These are phyloP conservation scores for Xylaria sp. DNA, from an alignment of 2,329 filamentous ascomycete species.

Conservation along the genomic window DNA sequence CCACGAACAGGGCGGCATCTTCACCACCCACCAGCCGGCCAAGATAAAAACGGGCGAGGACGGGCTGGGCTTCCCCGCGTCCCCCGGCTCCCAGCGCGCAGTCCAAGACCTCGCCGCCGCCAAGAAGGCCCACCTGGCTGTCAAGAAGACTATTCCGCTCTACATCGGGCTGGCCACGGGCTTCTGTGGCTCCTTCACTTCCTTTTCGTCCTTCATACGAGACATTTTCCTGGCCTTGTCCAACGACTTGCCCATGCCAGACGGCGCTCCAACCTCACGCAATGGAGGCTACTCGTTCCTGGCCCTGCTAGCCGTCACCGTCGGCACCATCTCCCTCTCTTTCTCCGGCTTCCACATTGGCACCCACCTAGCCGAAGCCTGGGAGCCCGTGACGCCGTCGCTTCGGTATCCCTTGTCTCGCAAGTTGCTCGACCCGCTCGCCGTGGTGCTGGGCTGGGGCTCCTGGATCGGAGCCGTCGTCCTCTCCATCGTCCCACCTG, in stretches of 20 bases:
- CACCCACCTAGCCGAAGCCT: constrained; percentile 75
- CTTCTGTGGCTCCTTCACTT: constrained; percentile 90
- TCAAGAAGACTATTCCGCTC: constrained; percentile 87
- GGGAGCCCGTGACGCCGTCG: constrained; percentile 69
- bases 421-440: constrained; percentile 70
- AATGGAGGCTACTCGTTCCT: constrained; percentile 85
- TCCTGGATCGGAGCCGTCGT: constrained; percentile 83
- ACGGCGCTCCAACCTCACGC: constrained; percentile 58
- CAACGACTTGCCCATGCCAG: constrained; percentile 73
- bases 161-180: constrained; percentile 89
- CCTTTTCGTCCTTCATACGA: constrained; percentile 86
- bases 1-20: constrained; percentile 69
- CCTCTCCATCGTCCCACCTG: constrained; percentile 76
- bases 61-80: constrained; percentile 52
- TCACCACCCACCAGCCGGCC: constrained; percentile 54
- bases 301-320: constrained; percentile 79
- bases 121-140: constrained; percentile 68
- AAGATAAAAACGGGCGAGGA: constrained; percentile 55
- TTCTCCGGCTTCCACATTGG: constrained; percentile 77
- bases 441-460: constrained; percentile 74
- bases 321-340: constrained; percentile 77
- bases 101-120: constrained; percentile 55
- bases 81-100: constrained; percentile 30
- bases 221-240: constrained; percentile 83
- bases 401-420: constrained; percentile 68